A percentile compares a stretch with the other conserved stretches of the same genome.
phyloP scores from a whole-genome alignment of 1,284 basidiomycete species.

The Puccinia triticina region DNA sequence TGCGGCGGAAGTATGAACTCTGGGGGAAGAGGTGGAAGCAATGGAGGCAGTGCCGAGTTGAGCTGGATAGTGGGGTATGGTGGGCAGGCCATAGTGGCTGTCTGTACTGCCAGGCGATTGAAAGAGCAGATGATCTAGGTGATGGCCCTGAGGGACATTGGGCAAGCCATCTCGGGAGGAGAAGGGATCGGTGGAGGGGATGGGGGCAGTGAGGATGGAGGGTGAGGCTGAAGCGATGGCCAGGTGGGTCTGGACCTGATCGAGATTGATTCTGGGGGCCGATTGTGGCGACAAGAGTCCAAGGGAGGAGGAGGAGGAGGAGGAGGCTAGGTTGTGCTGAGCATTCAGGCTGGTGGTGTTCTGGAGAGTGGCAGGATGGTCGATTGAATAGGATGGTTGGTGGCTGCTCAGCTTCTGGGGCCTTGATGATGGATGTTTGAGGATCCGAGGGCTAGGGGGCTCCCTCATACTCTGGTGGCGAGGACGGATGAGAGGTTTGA shows the following conservation, averaged over 20 bases:
- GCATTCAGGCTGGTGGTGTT: neutral
- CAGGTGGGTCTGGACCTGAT: neutral
- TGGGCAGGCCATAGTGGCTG: conserved; percentile 66
- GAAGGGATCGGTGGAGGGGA: conserved; percentile 61
- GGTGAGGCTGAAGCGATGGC: neutral
- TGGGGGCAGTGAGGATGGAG: conserved; percentile 38
- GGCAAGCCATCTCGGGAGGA: conserved; percentile 66
- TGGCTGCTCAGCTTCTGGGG: neutral
- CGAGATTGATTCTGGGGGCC: conserved; percentile 9
- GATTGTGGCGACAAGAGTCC: neutral
- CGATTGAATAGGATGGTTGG: neutral
- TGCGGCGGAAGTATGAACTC: conserved; percentile 12
- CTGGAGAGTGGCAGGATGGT: neutral
- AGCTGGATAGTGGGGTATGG: neutral
- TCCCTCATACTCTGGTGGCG: neutral
- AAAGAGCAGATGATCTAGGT: conserved; percentile 69
- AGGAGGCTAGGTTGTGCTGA: neutral
- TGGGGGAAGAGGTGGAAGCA: conserved; percentile 14
- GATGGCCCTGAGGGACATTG: conserved; percentile 59
- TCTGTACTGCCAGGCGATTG: conserved; percentile 65
- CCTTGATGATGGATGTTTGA: neutral
- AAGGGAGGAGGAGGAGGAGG: conserved; percentile 10
- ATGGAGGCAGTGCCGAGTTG: conserved; percentile 1
- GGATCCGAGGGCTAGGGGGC: neutral
- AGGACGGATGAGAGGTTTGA: conserved; percentile 7